Base-by-base conservation (phyloP, 495 filamentous ascomycete species). In the Penicillium macrosclerotiorum region DNA sequence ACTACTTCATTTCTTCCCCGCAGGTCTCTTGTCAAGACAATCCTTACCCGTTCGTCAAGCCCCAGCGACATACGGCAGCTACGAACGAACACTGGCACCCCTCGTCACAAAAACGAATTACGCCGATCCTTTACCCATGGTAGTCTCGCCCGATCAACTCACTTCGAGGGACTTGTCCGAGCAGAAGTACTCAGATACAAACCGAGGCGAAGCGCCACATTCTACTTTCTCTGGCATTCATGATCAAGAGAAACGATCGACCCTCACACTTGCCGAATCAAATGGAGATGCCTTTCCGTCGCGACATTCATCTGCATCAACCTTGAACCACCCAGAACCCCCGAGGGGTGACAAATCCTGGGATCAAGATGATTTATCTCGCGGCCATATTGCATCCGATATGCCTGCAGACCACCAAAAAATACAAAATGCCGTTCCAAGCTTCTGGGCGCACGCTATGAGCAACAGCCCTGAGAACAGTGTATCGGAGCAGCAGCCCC, bases 1-100 rank as follows among this genome's bases (percentile, higher is more conserved):
- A 16, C 67, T 84, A 20, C 58, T 83, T 13, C 44, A 37, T 1
- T 57, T 75, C 23, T 83, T 82, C 47, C 79, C 79, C 17, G 40
- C 49, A 5, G 42, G 52, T 39, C 49, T 58, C 8, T 42, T 45
- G 17, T 37, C 41, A 24, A 32, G 34, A 32, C 31, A 33, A 31
- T 7, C 30, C 20, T 6, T 43, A 3, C 34, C 57, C 13, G 18
- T 44, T 1, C 20, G 30, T 16, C 39, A 42, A 8, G 17, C n/a
- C 16, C 30, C 12, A 31, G 29, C 24, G 13, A 33, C 22, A 6
- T 17, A n/a, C n/a, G 35, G 35, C n/a, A n/a, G n/a, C n/a, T n/a
- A n/a, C n/a, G n/a, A 45, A 34, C n/a, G 34, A 49, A 0, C 16
- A 33, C n/a, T n/a, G 3, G 11, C 30, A 7, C 41, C 49, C 9